Percentiles rank a stretch among this genome's conserved stretches.
phyloP scores from a whole-genome alignment of 2,329 filamentous ascomycete species.

The Beauveria bassiana region DNA sequence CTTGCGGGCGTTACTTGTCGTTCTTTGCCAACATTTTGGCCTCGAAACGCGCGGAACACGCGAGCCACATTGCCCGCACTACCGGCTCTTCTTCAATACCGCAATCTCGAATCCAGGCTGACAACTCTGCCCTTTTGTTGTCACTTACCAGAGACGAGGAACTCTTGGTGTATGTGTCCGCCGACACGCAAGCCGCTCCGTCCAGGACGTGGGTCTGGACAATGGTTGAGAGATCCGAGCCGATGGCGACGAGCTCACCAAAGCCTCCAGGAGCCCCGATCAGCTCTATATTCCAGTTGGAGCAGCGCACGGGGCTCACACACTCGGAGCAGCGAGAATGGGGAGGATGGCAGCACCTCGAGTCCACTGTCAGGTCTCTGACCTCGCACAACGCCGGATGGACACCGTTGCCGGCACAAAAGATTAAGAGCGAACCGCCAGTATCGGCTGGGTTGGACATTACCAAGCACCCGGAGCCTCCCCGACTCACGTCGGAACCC shows the following conservation, averaged over 20 bases:
- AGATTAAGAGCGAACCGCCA: constrained; percentile 29
- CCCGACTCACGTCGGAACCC: constrained; percentile 9
- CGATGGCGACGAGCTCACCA: constrained; percentile 15
- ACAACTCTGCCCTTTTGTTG: constrained; percentile 24
- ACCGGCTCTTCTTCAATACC: constrained; percentile 21
- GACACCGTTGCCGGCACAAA: constrained; percentile 23
- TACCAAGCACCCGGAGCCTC: constrained; percentile 11
- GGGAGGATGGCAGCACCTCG: constrained; percentile 73
- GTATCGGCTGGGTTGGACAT: constrained; percentile 20
- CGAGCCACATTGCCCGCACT: constrained; percentile 27
- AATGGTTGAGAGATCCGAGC: constrained; percentile 42
- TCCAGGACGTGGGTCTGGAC: constrained; percentile 81
- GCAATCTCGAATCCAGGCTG: constrained; percentile 25
- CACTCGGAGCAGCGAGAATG: constrained; percentile 58
- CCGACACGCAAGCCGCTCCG: constrained; percentile 73
- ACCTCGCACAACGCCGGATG: constrained; percentile 27
- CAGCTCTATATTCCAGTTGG: constrained; percentile 36
- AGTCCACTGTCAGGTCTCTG: constrained; percentile 36
- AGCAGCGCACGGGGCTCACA: constrained; percentile 43
- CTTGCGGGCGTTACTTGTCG: constrained; percentile 72
- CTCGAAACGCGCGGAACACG: constrained; percentile 42
- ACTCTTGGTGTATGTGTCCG: constrained; percentile 76
- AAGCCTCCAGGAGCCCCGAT: constrained; percentile 20
- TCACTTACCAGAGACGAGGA: constrained; percentile 63
- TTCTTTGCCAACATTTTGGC: constrained; percentile 71